Base-by-base conservation (phyloP, 768 basidiomycete species). In the Leccinum incarnatum region DNA sequence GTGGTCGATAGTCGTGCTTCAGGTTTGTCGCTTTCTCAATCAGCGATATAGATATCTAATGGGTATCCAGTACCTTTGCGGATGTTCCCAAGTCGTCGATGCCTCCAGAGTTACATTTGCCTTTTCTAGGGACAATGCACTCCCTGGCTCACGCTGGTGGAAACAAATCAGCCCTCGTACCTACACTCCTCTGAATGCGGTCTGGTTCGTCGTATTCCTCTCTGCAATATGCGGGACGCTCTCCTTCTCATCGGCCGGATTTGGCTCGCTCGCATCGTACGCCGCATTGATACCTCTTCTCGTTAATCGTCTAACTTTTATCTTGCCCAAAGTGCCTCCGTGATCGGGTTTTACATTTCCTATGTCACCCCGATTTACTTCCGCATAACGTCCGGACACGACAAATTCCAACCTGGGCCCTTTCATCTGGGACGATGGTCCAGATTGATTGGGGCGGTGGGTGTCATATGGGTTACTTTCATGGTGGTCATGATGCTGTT, bases 71-170 rank as follows among this genome's bases (percentile, higher is more conserved):
- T 79, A 69, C 55, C 66, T 78, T 23, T 77, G 74, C 1, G 78
- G 78, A 29, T 79, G 78, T 7, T 78, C 80, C 11, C 80, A 81
- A 63, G 71, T 69, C 54, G 72, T 81, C 23, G 79, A 80, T 61
- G 79, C 77, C 27, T 79, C 79, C n/a, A 75, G 79, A 46, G 79
- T 79, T 23, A 70, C 79, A 32, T 81, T 79, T 51, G 78, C 79
- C 21, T 79, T 80, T 62, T 69, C 64, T 10, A 58, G 77, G 9
- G 78, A 77, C 50, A 65, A 75, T 49, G 77, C 73, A 10, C 64
- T 76, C 9, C 76, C 76, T 5, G 75, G 75, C 6, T 77, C 76
- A 1, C 65, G 66, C 17, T 75, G 66, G 68, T 75, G 73, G 74
- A 74, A 74, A 52, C 61, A 65, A 53, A 62, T 76, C 49, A 75